Base-by-base conservation (phyloP, 768 basidiomycete genomes). In the Amanita pallidorosea region DNA sequence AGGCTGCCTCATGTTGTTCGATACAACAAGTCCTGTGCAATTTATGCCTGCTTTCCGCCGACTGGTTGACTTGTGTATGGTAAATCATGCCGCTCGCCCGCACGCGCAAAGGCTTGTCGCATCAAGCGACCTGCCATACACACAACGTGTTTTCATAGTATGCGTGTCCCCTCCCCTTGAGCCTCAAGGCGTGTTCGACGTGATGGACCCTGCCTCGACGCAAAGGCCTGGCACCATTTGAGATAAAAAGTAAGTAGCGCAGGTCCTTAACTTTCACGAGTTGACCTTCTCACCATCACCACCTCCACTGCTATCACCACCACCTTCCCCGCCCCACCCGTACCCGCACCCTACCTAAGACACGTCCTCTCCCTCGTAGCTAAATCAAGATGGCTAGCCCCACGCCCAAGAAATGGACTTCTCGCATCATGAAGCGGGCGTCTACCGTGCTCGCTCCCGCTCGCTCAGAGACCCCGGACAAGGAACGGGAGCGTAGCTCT, bases 361-460 rank as follows among this genome's bases (percentile, higher is more conserved):
- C 15, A 45, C 49, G 38, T 34, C 51, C 37, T 15, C 47, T 13
- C 15, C 46, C 22, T 44, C 42, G 31, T 54, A 15, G 45, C 17
- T 22, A 33, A 41, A 9, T 49, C 43, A 48, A 45, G 47, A 56
- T 54, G 42, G 53, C 54, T 17, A 65, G 63, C 61, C 64, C 61
- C 54, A 58, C 65, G 56, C 74, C 68, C 59, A 69, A 74, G 41
- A 70, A 76, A 59, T 81, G 83, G 64, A 65, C 70, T 17, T 53
- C 59, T 36, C 80, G 83, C 45, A 74, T 69, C 47, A 70, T 83
- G 61, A 75, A 81, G 7, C 79, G 82, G 47, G 75, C 81, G 3
- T 84, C 83, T 15, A 75, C 77, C 3, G 66, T 74, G 7, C 70
- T 83, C 54, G 63, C 65, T 36, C 46, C 47, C n/a, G 33, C 66